Conservation (phyloP, 345 rosid genomes). For the Camelina neglecta region DNA sequence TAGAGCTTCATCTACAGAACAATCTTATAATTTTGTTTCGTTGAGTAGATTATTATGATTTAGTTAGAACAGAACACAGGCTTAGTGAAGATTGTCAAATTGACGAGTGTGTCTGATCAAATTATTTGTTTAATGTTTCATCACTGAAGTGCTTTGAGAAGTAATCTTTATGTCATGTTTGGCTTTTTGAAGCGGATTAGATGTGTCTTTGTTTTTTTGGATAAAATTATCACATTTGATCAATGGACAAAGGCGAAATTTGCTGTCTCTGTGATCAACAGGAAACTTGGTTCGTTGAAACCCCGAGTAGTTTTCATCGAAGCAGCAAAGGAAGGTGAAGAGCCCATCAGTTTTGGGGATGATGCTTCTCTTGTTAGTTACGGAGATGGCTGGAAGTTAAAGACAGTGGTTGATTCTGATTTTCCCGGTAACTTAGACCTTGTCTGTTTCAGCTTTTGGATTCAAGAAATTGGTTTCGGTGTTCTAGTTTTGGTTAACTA, state of each 20-base stretch:
- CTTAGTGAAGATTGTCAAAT: too few species aligned
- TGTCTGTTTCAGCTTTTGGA: conserved; percentile 17
- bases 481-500: conserved; percentile 17
- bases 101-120: too few species aligned
- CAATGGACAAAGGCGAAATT: conserved; percentile 68
- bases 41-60: too few species aligned
- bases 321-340: conserved; percentile 71
- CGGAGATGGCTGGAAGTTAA: conserved; percentile 73
- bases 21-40: too few species aligned
- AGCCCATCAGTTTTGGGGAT: conserved; percentile 78
- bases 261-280: conserved; percentile 76
- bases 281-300: conserved; percentile 54
- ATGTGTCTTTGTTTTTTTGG: too few species aligned
- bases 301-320: conserved; percentile 60
- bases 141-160: too few species aligned
- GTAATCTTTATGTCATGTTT: too few species aligned
- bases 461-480: not conserved
- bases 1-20: too few species aligned
- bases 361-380: conserved; percentile 65
- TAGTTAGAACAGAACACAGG: too few species aligned
- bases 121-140: too few species aligned
- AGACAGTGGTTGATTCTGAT: conserved; percentile 56
- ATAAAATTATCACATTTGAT: too few species aligned
- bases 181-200: too few species aligned
- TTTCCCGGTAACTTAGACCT: conserved; percentile 42